These are phyloP conservation scores for Rhizophagus clarus DNA, from an alignment of 192 early-diverging fungal genomes.

Conservation along the genomic window DNA sequence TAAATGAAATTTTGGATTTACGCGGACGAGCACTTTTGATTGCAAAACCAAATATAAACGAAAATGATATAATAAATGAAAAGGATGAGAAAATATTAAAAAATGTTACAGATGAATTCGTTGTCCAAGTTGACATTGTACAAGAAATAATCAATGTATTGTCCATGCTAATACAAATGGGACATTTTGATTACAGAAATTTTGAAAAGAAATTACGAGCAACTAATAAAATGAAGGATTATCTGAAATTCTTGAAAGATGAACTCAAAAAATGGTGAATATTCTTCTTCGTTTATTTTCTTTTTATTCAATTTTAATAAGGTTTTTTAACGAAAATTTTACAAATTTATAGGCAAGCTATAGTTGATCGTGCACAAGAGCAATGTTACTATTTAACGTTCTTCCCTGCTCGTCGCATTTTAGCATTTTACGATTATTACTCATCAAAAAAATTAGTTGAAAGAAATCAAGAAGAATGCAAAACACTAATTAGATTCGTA, in stretches of 20 bases:
- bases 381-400: constrained; percentile 30
- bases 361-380: constrained; percentile 7
- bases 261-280: constrained; percentile 19
- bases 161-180: constrained; percentile 27
- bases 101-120: constrained; percentile 19
- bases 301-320: neutral
- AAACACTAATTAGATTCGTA: neutral
- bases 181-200: constrained; percentile 32
- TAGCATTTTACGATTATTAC: constrained; percentile 30
- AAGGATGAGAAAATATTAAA: neutral
- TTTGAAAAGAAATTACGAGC: neutral
- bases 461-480: constrained; percentile 1
- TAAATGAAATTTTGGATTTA: constrained; percentile 30
- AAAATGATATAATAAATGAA: neutral
- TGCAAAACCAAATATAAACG: constrained; percentile 9
- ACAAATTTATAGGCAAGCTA: constrained; percentile 3
- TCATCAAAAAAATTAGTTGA: neutral
- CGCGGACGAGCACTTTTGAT: constrained; percentile 34
- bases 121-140: constrained; percentile 31
- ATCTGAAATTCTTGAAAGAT: neutral
- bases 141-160: constrained; percentile 24
- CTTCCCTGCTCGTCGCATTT: constrained; percentile 20
- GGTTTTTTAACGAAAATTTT: neutral
- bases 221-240: neutral
- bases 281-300: no score